Percentiles rank a stretch among this genome's conserved stretches.
Evolutionary conservation across 805 yeast species (phyloP).

Genomic region (Priceomyces medius): DNA sequence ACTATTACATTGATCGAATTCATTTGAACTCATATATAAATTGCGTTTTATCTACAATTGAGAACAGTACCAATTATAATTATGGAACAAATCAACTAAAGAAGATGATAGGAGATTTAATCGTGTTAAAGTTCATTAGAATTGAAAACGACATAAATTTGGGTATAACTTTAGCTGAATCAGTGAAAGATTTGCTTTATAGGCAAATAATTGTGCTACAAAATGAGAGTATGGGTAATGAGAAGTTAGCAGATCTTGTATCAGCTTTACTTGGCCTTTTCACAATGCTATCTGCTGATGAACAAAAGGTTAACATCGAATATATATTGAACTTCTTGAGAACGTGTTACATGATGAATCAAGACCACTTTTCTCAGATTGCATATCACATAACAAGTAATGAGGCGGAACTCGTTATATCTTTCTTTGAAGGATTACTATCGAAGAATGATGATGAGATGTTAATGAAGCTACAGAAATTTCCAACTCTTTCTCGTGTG

Average conservation of each 20-base stretch:
- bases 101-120: constrained; percentile 25
- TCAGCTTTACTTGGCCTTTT: constrained; percentile 31
- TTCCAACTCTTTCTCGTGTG: constrained; percentile 27
- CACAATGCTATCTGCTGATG: constrained; percentile 15
- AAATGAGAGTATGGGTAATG: constrained; percentile 30
- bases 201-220: constrained; percentile 33
- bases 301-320: constrained; percentile 21
- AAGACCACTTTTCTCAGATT: constrained; percentile 19
- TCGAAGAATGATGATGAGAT: constrained; percentile 41
- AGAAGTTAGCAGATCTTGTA: constrained; percentile 32
- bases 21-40: constrained; percentile 26
- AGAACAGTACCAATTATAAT: constrained; percentile 14
- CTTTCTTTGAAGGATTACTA: constrained; percentile 29
- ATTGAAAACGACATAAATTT: constrained; percentile 14
- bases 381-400: constrained; percentile 14
- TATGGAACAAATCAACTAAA: constrained; percentile 17
- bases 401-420: constrained; percentile 19
- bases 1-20: constrained; percentile 21
- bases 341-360: constrained; percentile 32
- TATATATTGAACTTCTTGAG: constrained; percentile 35
- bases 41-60: constrained; percentile 33
- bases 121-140: constrained; percentile 26
- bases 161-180: constrained; percentile 14
- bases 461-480: constrained; percentile 23
- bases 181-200: constrained; percentile 29